These are phyloP conservation scores for Populus davidiana DNA, from an alignment of 345 rosid species.

Conservation along the genomic window DNA sequence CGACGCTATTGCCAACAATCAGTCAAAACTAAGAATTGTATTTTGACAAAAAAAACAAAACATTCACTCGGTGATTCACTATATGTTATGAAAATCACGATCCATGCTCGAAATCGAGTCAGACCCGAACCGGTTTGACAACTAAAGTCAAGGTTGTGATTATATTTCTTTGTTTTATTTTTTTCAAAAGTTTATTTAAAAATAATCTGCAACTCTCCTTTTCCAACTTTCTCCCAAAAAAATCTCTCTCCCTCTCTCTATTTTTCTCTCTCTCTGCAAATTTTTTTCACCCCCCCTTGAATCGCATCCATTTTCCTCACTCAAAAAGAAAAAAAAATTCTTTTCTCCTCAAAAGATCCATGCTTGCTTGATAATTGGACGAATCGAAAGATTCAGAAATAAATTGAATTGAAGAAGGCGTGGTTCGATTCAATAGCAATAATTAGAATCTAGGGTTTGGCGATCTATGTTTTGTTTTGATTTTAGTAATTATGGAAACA, in stretches of 20 bases:
- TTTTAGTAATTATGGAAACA: constrained; percentile 22
- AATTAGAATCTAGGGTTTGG: constrained; percentile 19
- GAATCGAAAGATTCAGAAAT: neutral
- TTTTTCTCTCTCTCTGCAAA: constrained; percentile 25
- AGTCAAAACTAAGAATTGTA: too few relatives aligned
- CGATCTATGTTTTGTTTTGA: constrained; percentile 28
- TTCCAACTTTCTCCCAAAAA: neutral
- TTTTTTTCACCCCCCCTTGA: neutral
- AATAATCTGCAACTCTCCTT: neutral
- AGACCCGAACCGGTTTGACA: too few relatives aligned
- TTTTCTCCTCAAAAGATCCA: constrained; percentile 33
- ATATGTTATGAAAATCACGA: too few relatives aligned
- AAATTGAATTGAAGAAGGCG: neutral
- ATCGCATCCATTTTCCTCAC: constrained; percentile 12
- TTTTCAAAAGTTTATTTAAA: neutral
- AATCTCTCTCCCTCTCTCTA: constrained; percentile 2
- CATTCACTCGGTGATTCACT: too few relatives aligned
- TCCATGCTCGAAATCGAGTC: too few relatives aligned
- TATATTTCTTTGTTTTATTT: too few relatives aligned
- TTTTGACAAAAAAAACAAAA: too few relatives aligned
- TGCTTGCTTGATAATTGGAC: constrained; percentile 26
- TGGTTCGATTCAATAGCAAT: neutral
- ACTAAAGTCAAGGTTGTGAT: too few relatives aligned
- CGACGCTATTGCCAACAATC: too few relatives aligned
- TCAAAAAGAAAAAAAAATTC: neutral